phyloP scores from a whole-genome alignment of 139 green algal species.

The Yamagishiella unicocca region DNA sequence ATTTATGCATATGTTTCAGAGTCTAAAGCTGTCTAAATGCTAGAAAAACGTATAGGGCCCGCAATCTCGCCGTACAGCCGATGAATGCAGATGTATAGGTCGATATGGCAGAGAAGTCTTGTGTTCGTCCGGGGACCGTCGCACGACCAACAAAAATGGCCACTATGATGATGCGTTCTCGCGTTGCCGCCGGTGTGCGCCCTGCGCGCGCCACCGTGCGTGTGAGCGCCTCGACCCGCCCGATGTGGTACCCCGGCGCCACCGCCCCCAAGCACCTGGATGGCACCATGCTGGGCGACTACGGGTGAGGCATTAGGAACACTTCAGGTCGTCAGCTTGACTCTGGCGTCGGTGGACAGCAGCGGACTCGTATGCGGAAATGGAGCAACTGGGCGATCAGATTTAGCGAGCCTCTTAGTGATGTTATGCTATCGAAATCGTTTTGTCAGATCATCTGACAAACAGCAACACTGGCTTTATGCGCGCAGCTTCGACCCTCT shows the following conservation, averaged over 20 bases:
- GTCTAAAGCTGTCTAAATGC: no score
- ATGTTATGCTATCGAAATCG: background rate
- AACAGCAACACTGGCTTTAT: background rate
- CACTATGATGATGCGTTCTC: constrained; percentile 21
- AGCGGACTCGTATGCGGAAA: background rate
- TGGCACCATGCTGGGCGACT: constrained; percentile 68
- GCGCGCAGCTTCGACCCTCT: constrained; percentile 75
- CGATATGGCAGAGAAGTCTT: background rate
- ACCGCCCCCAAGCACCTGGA: constrained; percentile 73
- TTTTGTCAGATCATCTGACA: no score
- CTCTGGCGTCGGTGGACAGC: background rate
- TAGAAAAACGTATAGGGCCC: background rate
- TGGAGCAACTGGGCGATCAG: no score
- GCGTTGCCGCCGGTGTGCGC: constrained; percentile 18
- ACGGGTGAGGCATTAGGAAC: constrained; percentile 46
- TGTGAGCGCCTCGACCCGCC: constrained; percentile 26
- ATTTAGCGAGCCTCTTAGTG: no score
- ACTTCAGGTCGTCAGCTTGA: no score
- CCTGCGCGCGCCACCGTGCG: constrained; percentile 14
- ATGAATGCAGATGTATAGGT: constrained; percentile 19
- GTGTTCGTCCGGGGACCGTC: constrained; percentile 31
- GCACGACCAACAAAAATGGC: constrained; percentile 36
- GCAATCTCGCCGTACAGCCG: constrained; percentile 23
- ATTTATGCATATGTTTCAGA: no score
- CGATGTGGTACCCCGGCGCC: constrained; percentile 68